These are phyloP conservation scores for Amanita polypyramis DNA, from an alignment of 768 basidiomycete species.

Conservation along the genomic window DNA sequence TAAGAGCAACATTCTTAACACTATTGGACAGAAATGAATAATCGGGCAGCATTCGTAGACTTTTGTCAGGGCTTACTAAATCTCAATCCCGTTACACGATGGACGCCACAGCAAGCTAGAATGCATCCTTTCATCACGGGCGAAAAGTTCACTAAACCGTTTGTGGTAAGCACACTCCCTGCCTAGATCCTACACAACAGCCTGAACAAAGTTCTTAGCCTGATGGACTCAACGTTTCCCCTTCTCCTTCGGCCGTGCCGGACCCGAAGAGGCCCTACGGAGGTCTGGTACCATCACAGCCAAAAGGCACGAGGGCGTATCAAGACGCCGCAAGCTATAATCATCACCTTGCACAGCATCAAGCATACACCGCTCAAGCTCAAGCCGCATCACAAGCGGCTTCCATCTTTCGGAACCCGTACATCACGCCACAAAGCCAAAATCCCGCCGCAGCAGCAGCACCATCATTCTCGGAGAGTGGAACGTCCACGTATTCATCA, in stretches of 20 bases:
- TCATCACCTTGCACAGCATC: constrained; percentile 90
- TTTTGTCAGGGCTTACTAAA: constrained; percentile 93
- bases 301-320: constrained; percentile 76
- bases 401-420: constrained; percentile 71
- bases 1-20: not conserved
- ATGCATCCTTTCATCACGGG: constrained; percentile 97
- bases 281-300: constrained; percentile 83
- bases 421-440: constrained; percentile 46
- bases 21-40: constrained; percentile 66
- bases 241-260: constrained; percentile 20
- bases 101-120: constrained; percentile 95
- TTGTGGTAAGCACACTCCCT: constrained; percentile 46
- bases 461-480: constrained; percentile 20
- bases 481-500: constrained; percentile 17
- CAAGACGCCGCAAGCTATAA: constrained; percentile 92
- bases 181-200: not conserved
- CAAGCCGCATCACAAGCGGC: constrained; percentile 68
- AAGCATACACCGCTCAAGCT: constrained; percentile 83
- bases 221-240: constrained; percentile 29
- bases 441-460: constrained; percentile 21
- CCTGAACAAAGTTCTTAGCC: constrained; percentile 28
- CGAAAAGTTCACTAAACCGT: constrained; percentile 87
- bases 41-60: constrained; percentile 91
- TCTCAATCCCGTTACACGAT: constrained; percentile 89
- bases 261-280: constrained; percentile 89